Evolutionary conservation across 208 protist genomes (phyloP), one percentile per base, ranked within the genome.

Genomic region (Trypanosoma boissoni): DNA sequence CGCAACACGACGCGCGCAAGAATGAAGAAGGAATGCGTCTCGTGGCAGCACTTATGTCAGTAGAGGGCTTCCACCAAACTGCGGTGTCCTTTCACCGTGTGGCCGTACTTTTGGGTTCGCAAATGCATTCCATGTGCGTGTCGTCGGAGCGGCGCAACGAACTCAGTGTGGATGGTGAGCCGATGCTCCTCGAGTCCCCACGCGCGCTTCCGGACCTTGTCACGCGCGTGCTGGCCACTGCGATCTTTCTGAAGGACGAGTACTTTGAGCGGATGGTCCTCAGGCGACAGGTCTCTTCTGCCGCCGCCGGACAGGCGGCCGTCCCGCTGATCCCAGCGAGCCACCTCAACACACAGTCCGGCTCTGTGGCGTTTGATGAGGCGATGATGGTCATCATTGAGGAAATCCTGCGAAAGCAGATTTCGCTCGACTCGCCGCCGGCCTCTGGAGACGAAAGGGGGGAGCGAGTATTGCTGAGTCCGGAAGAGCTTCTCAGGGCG

Each of bases 201-300:
- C 53, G 51, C 9, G 41, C 55, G 23, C 51, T 90, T 18, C 80
- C 83, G 1, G 70, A 90, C 59, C 71, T 94, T 2, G 80, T 86
- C 5, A 75, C 78, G 10, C 80, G 88, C 20, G 72, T 89, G 3
- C 49, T 89, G 20, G 78, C 73, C 31, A 69, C 80, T 0, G 83
- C 75, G 9, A 71, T 90, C 21, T 83, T 80, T 56, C 34, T 91
- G 20, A 94, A 94, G 54, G 88, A 94, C 60, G 88, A 94, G 45
- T 94, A 94, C 60, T 68, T 94, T 54, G 88, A 94, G 23, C 80
- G 84, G 6, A 78, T 94, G 75, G 74, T 91, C 36, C 42, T 94
- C 45, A 71, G 88, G 53, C 68, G 83, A 16, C 78, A 41, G 42
- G 67, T 41, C 52, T 37, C 4, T 51, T 42, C 20, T 34, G 42